Percentiles rank a stretch among this genome's conserved stretches.
These are phyloP conservation scores for Aureobasidium mangrovei DNA, from an alignment of 2,329 filamentous ascomycete species.

Conservation along the genomic window DNA sequence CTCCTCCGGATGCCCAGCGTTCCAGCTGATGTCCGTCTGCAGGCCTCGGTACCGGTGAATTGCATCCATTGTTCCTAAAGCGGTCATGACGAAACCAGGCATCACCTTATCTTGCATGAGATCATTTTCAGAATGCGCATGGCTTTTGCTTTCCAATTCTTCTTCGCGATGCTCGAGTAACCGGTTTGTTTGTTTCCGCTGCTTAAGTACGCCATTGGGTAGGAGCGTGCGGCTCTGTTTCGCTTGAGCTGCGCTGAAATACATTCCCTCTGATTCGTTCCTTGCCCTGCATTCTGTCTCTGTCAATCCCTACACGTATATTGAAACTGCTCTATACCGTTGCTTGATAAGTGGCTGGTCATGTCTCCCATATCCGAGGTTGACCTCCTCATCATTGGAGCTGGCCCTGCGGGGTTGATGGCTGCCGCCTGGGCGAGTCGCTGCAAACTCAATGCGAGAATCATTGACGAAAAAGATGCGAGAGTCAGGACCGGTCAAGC, in stretches of 20 bases:
- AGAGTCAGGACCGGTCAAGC: constrained; percentile 1
- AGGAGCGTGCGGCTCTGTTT: too few species aligned
- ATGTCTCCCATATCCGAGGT: background rate
- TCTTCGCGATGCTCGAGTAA: too few species aligned
- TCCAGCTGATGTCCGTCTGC: too few species aligned
- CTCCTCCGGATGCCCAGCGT: too few species aligned
- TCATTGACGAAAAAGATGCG: constrained; percentile 1
- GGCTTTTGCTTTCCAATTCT: background rate
- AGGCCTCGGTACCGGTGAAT: background rate
- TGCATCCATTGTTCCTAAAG: background rate
- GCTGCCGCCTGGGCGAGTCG: constrained; percentile 5
- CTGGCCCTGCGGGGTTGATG: background rate
- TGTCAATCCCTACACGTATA: background rate
- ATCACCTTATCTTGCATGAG: background rate
- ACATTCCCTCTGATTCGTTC: background rate
- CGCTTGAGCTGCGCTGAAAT: background rate
- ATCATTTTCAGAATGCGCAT: background rate
- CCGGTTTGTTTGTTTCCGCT: background rate
- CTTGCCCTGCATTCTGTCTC: background rate
- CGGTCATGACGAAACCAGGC: constrained; percentile 1
- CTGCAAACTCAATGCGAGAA: background rate
- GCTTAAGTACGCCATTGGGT: too few species aligned
- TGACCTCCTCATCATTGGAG: constrained; percentile 1
- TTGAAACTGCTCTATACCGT: too few species aligned
- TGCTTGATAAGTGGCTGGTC: background rate